Base-by-base conservation (phyloP, 352 stramenopile species). In the Pilasporangium apinafurcum region DNA sequence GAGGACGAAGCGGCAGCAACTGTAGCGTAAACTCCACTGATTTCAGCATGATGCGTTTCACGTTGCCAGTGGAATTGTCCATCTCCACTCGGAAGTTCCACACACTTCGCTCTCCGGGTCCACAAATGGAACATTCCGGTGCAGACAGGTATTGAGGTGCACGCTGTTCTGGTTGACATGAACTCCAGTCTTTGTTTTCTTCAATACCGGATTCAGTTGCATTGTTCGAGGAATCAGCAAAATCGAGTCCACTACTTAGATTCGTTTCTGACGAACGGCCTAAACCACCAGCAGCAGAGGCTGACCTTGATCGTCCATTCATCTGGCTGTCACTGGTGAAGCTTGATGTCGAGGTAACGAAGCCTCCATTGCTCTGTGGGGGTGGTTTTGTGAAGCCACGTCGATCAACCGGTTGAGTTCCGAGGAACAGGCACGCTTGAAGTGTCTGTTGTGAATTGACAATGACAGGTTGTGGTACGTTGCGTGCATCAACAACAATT, bases 21-120 rank as follows among this genome's bases (percentile, higher is more conserved):
- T 95, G 80, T 2, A 95, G 59, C 10, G 83, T 95, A 48, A 95
- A 95, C 48, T 95, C 83, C 18, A 95, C 81, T 17, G 80, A 92
- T 52, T 95, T 92, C n/a, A 95, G 79, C 59, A 81, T 46, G 21
- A 92, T 37, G 3, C 83, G 77, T 47, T 89, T 92, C 10, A 91
- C 61, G n/a, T 55, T 78, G 8, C 59, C 68, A 5, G 69, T 65
- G 2, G 53, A 60, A 20, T 44, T 65, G 36, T 92, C 83, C 72
- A 87, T 85, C 53, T 95, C 83, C n/a, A 95, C 75, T 17, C 79
- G 78, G 44, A 92, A 95, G 29, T 92, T 95, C 83, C 83, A 95
- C 7, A 95, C 74, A 9, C 78, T 81, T 30, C 83, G 80, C 47
- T 95, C 83, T 3, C 81, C 81, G 18, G 79, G 77, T 6, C 68